These are phyloP conservation scores for Blastocystis sp. DNA, from an alignment of 352 stramenopile species.

Conservation along the genomic window DNA sequence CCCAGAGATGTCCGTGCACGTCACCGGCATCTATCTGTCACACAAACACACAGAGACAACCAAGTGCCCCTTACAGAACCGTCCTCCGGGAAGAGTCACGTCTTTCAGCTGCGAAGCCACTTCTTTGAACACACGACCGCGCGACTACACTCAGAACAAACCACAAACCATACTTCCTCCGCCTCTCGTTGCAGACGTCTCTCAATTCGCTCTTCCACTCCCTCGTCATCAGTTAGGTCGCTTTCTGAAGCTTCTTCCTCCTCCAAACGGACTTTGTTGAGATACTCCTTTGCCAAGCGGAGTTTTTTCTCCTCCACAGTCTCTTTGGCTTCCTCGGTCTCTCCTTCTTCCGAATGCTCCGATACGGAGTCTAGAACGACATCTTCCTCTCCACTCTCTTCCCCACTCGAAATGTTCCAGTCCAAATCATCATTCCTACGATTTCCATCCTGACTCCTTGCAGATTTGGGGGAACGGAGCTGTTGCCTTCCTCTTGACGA, in stretches of 20 bases:
- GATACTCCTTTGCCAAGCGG: constrained; percentile 77
- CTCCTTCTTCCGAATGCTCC: constrained; percentile 66
- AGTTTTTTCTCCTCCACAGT: constrained; percentile 79
- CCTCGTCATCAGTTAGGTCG: constrained; percentile 69
- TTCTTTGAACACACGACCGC: constrained; percentile 79
- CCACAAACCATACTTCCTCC: constrained; percentile 30
- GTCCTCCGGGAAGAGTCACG: constrained; percentile 69
- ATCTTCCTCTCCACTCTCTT: constrained; percentile 18
- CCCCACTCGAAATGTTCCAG: constrained; percentile 58
- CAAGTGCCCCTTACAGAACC: constrained; percentile 63
- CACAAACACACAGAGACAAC: neutral
- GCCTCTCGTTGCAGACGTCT: constrained; percentile 70
- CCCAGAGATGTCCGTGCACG: constrained; percentile 76
- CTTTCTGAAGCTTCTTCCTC: constrained; percentile 69
- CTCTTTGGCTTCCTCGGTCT: constrained; percentile 69
- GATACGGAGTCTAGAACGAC: neutral
- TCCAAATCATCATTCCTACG: constrained; percentile 36
- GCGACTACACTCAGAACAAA: constrained; percentile 65
- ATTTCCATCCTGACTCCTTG: neutral
- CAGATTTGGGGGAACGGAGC: neutral
- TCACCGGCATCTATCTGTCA: constrained; percentile 71
- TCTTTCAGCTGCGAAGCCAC: constrained; percentile 74
- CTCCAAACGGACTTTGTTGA: constrained; percentile 72
- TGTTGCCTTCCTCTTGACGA: constrained; percentile 45
- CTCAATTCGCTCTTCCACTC: constrained; percentile 73